Base-by-base conservation (phyloP, 495 filamentous ascomycete genomes). In the Durotheca rogersii region DNA sequence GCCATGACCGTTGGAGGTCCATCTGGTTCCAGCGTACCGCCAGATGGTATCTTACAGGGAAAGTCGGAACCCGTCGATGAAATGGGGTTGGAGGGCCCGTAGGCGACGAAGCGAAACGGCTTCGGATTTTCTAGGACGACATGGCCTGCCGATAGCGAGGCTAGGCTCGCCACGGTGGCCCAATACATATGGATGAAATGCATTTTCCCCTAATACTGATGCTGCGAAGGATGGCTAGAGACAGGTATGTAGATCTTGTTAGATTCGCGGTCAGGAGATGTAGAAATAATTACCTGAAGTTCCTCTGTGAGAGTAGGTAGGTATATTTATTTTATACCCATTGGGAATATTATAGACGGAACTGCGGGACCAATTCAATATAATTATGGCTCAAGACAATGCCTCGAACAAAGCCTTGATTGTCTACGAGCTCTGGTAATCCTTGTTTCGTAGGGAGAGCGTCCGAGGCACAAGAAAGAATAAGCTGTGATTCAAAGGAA, bases 1-100 rank as follows among this genome's bases (percentile, higher is more conserved):
- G 64, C 51, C 71, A 82, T 79, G 0, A 52, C 23, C 34, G 61
- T 74, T 7, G 66, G 56, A 4, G 58, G 48, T 0, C 70, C 68
- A 10, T 71, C 60, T 2, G 53, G 52, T n/a, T 63, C 57, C 41
- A 73, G 73, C 23, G 51, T 64, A 6, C 66, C 72, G 4, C 60
- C 47, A 0, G 63, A 42, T n/a, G 61, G 61, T 12, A 56, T 49
- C 69, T 92, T 87, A 80, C 92, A 96, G 1, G 92, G 90, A 66
- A 85, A 97, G 65, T 95, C 76, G 20, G 61, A 70, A 7, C 88
- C 88, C 1, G 49, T 31, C 2, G 61, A 30, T 14, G 16, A 31
- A 9, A 61, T 40, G 10, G 57, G 61, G 31, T 64, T 64, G 6
- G 36, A 27, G 3, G 48, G 44, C 1, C 57, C 57, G 21, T 64